A percentile compares a stretch with the other conserved stretches of the same genome.
phyloP scores from a whole-genome alignment of 2,329 filamentous ascomycete genomes.

The Calonectria henricotiae region DNA sequence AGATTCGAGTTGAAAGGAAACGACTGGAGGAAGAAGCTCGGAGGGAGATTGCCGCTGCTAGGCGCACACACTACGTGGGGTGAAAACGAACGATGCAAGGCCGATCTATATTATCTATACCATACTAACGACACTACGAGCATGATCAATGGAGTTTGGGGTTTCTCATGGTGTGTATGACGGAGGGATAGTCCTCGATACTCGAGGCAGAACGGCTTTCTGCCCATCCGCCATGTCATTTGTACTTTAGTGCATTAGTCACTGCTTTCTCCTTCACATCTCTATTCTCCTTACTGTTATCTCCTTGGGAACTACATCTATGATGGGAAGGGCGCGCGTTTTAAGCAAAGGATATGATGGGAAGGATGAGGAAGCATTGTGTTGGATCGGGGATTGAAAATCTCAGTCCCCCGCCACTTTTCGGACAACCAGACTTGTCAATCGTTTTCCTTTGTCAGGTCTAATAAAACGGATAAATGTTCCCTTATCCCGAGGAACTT shows the following conservation, averaged over 20 bases:
- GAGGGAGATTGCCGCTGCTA: slow-evolving; percentile 57
- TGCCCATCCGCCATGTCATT: slow-evolving; percentile 50
- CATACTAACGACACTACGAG: slow-evolving; percentile 54
- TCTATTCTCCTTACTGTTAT: slow-evolving; percentile 38
- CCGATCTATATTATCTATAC: slow-evolving; percentile 33
- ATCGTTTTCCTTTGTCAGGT: slow-evolving; percentile 51
- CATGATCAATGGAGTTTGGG: slow-evolving; percentile 56
- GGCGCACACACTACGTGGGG: slow-evolving; percentile 48
- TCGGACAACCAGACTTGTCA: slow-evolving; percentile 49
- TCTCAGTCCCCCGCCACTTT: slow-evolving; percentile 46
- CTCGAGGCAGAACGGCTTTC: slow-evolving; percentile 44
- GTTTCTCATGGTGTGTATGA: slow-evolving; percentile 49
- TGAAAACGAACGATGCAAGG: slow-evolving; percentile 47
- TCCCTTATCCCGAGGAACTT: slow-evolving; percentile 45
- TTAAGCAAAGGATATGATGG: slow-evolving; percentile 46
- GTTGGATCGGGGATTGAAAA: slow-evolving; percentile 43
- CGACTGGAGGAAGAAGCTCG: slow-evolving; percentile 62
- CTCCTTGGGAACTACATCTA: slow-evolving; percentile 47
- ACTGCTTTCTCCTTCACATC: slow-evolving; percentile 45
- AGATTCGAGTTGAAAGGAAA: slow-evolving; percentile 72
- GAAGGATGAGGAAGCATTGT: slow-evolving; percentile 45
- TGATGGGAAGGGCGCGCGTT: slow-evolving; percentile 46
- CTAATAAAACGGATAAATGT: slow-evolving; percentile 55
- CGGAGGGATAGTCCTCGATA: slow-evolving; percentile 45
- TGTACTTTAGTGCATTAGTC: slow-evolving; percentile 55